Conservation (phyloP, 2,329 filamentous ascomycete genomes). For the Monilinia polystroma region DNA sequence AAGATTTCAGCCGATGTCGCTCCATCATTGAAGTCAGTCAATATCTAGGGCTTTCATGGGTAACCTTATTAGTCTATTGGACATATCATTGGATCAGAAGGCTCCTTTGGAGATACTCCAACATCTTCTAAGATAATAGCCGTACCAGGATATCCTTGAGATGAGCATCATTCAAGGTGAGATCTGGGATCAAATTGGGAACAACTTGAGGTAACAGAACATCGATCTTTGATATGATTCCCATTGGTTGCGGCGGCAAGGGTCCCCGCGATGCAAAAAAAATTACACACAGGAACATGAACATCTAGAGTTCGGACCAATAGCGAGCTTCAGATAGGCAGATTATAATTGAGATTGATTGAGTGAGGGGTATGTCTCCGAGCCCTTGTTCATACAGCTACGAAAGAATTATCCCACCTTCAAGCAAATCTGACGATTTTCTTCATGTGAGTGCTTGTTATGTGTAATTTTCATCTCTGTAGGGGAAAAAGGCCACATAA, state of each 20-base stretch:
- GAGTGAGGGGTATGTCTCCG: constrained; percentile 21
- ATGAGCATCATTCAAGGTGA: not conserved
- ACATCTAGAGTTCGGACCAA: constrained; percentile 12
- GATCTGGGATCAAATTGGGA: constrained; percentile 3
- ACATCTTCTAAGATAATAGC: not conserved
- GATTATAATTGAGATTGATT: constrained; percentile 19
- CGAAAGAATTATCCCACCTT: constrained; percentile 18
- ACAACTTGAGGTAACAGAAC: not conserved
- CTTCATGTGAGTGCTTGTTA: constrained; percentile 6
- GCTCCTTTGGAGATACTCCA: not conserved
- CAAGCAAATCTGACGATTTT: constrained; percentile 7
- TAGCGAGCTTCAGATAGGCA: constrained; percentile 17
- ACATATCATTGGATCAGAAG: not conserved
- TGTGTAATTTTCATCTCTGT: not conserved
- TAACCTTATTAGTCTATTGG: constrained; percentile 1
- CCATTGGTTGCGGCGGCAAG: constrained; percentile 16
- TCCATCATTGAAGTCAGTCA: not conserved
- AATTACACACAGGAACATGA: constrained; percentile 24
- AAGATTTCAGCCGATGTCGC: not conserved
- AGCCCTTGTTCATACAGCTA: not conserved
- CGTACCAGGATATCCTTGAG: constrained; percentile 1
- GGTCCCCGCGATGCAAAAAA: constrained; percentile 20
- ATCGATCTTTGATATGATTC: constrained; percentile 4
- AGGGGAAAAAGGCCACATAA: constrained; percentile 1
- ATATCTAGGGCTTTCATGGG: not conserved